Evolutionary conservation across 2,329 filamentous ascomycete species (phyloP).

Genomic region (Dryadomyces quercivorus): DNA sequence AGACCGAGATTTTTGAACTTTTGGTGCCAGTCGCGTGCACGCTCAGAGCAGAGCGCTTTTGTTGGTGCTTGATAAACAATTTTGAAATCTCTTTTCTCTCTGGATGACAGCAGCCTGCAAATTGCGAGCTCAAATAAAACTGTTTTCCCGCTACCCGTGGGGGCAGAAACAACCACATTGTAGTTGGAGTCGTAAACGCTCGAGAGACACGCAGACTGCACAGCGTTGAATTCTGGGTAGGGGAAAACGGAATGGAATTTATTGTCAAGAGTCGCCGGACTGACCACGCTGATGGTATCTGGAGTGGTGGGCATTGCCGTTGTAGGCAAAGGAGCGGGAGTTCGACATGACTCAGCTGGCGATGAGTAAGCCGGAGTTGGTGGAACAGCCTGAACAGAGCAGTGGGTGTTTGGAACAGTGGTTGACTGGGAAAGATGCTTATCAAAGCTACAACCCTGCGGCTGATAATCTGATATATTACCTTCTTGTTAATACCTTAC

Average conservation of each 20-base stretch:
- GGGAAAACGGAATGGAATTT: conserved; percentile 54
- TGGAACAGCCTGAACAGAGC: neutral
- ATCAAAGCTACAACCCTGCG: neutral
- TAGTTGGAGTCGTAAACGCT: conserved; percentile 53
- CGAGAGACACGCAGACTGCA: conserved; percentile 69
- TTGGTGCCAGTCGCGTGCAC: conserved; percentile 62
- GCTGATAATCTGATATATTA: neutral
- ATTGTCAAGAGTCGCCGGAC: conserved; percentile 48
- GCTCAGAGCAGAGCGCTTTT: conserved; percentile 69
- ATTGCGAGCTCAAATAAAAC: conserved; percentile 72
- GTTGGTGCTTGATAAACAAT: conserved; percentile 78
- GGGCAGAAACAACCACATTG: conserved; percentile 70
- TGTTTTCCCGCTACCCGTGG: conserved; percentile 80
- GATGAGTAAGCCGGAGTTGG: neutral
- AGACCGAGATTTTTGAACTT: conserved; percentile 61
- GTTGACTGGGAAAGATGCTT: neutral
- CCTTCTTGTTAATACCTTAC: no score
- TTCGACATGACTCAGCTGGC: neutral
- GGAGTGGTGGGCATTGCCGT: neutral
- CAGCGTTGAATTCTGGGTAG: conserved; percentile 66
- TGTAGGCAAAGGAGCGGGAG: neutral
- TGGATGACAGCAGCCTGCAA: conserved; percentile 51
- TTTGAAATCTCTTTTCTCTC: conserved; percentile 54
- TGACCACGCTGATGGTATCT: conserved; percentile 17
- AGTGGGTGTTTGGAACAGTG: neutral